Percentiles rank a stretch among this genome's conserved stretches.
phyloP scores from a whole-genome alignment of 768 basidiomycete genomes.

The Crassisporium funariophilum region DNA sequence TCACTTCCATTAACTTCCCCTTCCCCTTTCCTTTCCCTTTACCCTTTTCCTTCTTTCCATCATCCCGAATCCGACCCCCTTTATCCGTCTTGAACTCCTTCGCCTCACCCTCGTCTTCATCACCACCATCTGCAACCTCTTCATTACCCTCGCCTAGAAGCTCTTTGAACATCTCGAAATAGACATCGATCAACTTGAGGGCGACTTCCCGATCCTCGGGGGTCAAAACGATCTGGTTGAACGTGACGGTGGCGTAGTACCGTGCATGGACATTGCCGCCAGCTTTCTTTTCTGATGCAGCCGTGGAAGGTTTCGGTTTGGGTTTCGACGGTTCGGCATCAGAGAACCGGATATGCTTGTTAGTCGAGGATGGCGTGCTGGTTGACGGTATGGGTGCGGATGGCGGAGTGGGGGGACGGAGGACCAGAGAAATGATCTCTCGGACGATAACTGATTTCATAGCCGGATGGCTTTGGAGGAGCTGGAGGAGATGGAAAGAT shows the following conservation, averaged over 20 bases:
- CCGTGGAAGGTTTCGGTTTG: slow-evolving; percentile 28
- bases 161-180: slow-evolving; percentile 94
- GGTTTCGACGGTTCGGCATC: slow-evolving; percentile 37
- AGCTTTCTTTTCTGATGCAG: slow-evolving; percentile 42
- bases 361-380: slow-evolving; percentile 13
- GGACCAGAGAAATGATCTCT: slow-evolving; percentile 79
- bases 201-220: slow-evolving; percentile 74
- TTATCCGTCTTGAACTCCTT: slow-evolving; percentile 38
- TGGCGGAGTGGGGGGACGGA: slow-evolving; percentile 53
- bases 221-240: slow-evolving; percentile 87
- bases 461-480: slow-evolving; percentile 86
- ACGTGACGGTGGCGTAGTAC: slow-evolving; percentile 92
- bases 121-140: slow-evolving; percentile 33
- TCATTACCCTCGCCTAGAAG: slow-evolving; percentile 67
- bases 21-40: slow-evolving; percentile 39
- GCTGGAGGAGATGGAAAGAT: slow-evolving; percentile 85
- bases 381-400: slow-evolving; percentile 36
- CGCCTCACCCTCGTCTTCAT: slow-evolving; percentile 31
- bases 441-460: slow-evolving; percentile 92
- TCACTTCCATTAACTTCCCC: slow-evolving; percentile 40
- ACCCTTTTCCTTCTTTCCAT: slow-evolving; percentile 36
- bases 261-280: slow-evolving; percentile 71
- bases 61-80: slow-evolving; percentile 32
- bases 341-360: slow-evolving; percentile 57
- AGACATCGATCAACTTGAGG: slow-evolving; percentile 78